These are phyloP conservation scores for Leccinum subspadiceum DNA, from an alignment of 1,284 basidiomycete genomes.

Conservation along the genomic window DNA sequence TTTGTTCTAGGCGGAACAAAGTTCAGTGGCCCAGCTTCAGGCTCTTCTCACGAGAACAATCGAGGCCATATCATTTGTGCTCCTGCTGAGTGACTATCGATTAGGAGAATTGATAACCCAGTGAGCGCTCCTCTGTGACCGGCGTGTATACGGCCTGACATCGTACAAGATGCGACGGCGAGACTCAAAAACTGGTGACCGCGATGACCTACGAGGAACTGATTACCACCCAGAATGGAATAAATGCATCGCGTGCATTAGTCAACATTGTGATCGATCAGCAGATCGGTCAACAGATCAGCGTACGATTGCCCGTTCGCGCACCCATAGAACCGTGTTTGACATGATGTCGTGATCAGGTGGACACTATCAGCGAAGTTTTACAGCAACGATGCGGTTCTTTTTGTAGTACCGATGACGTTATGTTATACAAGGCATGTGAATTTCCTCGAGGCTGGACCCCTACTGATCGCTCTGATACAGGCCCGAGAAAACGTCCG, in stretches of 20 bases:
- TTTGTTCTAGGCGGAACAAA: conserved; percentile 67
- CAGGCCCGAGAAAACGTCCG: conserved; percentile 93
- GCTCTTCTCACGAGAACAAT: conserved; percentile 79
- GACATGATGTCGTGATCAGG: conserved; percentile 44
- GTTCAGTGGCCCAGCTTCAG: conserved; percentile 71
- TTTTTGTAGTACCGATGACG: conserved; percentile 98
- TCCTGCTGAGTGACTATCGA: conserved; percentile 89
- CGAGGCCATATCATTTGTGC: conserved; percentile 90
- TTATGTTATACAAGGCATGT: conserved; percentile 90
- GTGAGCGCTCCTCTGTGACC: conserved; percentile 43
- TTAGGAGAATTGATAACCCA: conserved; percentile 82
- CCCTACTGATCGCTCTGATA: conserved; percentile 7
- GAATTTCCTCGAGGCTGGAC: conserved; percentile 9
- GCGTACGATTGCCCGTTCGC: conserved; percentile 50
- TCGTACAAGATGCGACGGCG: conserved; percentile 58
- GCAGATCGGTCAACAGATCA: conserved; percentile 94
- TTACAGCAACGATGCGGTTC: conserved; percentile 93
- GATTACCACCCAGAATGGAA: conserved; percentile 79
- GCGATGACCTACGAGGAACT: conserved; percentile 82
- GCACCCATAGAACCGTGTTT: conserved; percentile 3
- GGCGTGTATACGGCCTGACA: conserved; percentile 14
- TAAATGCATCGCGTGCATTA: conserved; percentile 81
- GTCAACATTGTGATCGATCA: conserved; percentile 97
- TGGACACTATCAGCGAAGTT: conserved; percentile 94
- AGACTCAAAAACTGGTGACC: conserved; percentile 65